These are phyloP conservation scores for Hypoxylon lienhwacheense DNA, from an alignment of 495 filamentous ascomycete genomes.

Conservation along the genomic window DNA sequence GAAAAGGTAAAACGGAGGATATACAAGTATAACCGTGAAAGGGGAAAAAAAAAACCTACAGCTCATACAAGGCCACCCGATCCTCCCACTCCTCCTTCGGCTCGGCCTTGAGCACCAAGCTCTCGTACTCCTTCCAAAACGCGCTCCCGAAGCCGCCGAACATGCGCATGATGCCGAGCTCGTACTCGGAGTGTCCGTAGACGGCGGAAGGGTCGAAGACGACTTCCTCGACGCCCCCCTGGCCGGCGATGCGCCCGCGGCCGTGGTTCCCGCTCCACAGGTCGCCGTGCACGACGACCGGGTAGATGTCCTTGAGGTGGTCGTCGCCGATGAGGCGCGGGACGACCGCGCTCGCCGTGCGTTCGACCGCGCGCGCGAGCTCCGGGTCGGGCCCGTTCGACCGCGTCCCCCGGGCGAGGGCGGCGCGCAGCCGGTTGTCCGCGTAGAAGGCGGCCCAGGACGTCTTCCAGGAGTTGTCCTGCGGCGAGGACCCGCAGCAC, in stretches of 20 bases:
- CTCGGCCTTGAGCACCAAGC: constrained; percentile 73
- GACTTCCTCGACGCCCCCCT: constrained; percentile 69
- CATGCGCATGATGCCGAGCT: constrained; percentile 93
- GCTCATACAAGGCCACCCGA: constrained; percentile 74
- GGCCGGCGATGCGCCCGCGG: constrained; percentile 61
- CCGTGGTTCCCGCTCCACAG: constrained; percentile 86
- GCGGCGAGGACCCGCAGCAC: constrained; percentile 81
- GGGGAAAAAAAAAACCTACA: constrained; percentile 56
- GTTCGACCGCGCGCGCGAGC: constrained; percentile 57
- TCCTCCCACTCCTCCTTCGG: constrained; percentile 85
- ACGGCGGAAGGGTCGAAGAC: constrained; percentile 79
- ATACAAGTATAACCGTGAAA: background rate
- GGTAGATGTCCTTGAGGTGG: constrained; percentile 63
- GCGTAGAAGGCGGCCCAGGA: constrained; percentile 86
- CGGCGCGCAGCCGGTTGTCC: constrained; percentile 66
- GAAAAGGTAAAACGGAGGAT: no score
- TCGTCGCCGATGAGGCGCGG: constrained; percentile 69
- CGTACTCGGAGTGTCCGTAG: constrained; percentile 88
- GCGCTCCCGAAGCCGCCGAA: constrained; percentile 81
- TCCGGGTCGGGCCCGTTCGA: constrained; percentile 66
- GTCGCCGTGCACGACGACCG: constrained; percentile 87
- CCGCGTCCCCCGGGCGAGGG: constrained; percentile 58
- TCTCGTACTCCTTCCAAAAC: constrained; percentile 78
- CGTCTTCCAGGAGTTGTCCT: constrained; percentile 68
- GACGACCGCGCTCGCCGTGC: constrained; percentile 63